Evolutionary conservation across 2,329 filamentous ascomycete genomes (phyloP).

Genomic region (Neonectria punicea): DNA sequence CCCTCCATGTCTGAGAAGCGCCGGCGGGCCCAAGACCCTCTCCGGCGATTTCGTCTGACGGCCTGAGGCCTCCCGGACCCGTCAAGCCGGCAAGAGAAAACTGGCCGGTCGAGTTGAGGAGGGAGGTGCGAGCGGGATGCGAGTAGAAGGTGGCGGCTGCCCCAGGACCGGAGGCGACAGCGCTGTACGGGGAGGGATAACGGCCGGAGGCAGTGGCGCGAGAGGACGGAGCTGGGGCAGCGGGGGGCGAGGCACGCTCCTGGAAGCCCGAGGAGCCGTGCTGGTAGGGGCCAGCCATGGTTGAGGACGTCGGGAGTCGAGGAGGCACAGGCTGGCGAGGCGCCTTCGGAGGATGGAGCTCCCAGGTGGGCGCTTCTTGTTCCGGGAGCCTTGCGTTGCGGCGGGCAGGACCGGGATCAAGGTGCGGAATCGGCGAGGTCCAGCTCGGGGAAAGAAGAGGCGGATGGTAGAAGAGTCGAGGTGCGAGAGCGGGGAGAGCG

Average conservation of each 20-base stretch:
- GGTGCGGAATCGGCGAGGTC: conserved; percentile 28
- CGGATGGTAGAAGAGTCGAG: background rate
- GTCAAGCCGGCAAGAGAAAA: conserved; percentile 34
- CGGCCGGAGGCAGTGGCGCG: conserved; percentile 25
- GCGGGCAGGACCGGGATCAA: conserved; percentile 26
- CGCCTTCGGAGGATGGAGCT: conserved; percentile 23
- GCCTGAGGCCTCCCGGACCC: conserved; percentile 14
- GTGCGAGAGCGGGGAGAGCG: background rate
- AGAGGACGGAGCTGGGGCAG: conserved; percentile 31
- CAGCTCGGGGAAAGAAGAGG: conserved; percentile 24
- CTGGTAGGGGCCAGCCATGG: conserved; percentile 40
- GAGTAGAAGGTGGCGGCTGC: conserved; percentile 39
- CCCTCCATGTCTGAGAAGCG: conserved; percentile 39
- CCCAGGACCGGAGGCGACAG: conserved; percentile 16
- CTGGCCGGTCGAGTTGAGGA: conserved; percentile 61
- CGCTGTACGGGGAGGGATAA: conserved; percentile 30
- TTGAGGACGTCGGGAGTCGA: conserved; percentile 9
- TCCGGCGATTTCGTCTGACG: conserved; percentile 40
- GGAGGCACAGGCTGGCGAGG: conserved; percentile 25
- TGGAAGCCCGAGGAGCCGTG: conserved; percentile 37
- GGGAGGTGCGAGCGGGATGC: conserved; percentile 49
- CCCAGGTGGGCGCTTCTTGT: conserved; percentile 25
- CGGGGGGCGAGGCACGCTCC: conserved; percentile 35
- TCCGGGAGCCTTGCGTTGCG: conserved; percentile 27
- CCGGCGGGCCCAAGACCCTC: conserved; percentile 49